Base-by-base conservation (phyloP, 768 basidiomycete species). In the Fomitopsis pulvina region DNA sequence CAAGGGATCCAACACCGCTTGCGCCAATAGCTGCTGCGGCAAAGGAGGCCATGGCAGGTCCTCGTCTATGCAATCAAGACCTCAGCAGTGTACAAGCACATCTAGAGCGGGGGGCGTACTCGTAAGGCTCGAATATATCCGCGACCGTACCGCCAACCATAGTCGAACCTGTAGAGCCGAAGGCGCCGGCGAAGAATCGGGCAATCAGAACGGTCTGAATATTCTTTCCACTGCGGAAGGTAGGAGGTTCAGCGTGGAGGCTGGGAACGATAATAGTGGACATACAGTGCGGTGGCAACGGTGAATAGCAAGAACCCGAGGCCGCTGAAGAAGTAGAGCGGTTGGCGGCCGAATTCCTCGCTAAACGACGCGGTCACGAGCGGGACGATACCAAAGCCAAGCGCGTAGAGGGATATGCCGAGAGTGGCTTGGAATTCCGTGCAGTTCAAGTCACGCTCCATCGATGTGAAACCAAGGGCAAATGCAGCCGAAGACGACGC, bases 11-110 rank as follows among this genome's bases (percentile, higher is more conserved):
- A 1, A 89, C 29, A 0, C 81, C 85, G 0, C 76, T 79, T 0
- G 79, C 81, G 1, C 74, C 76, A 9, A 90, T 59, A 0, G 81
- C 85, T 0, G 72, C 68, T 4, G 81, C 57, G 0, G 85, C 71
- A 62, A 89, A 94, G 1, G 86, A 60, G 0, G 84, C 71, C 87
- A 92, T 91, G 0, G 88, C 88, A 1, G 85, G 58, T 1, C 87
- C 87, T 3, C 89, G 85, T 42, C 85, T 88, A n/a, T n/a, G 21
- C 10, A 3, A 39, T 16, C 37, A 34, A 52, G 22, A n/a, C n/a
- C 21, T 28, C 5, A 37, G 18, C 18, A 14, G 21, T 27, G 47
- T 39, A 7, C 25, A 28, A 38, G 14, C 32, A 10, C 8, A 28
- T 24, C 7, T 16, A 12, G 24, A 21, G n/a, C 24, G 30, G 34